Evolutionary conservation across 179 eudicot genomes (phyloP).

Genomic region (Silene coronaria): DNA sequence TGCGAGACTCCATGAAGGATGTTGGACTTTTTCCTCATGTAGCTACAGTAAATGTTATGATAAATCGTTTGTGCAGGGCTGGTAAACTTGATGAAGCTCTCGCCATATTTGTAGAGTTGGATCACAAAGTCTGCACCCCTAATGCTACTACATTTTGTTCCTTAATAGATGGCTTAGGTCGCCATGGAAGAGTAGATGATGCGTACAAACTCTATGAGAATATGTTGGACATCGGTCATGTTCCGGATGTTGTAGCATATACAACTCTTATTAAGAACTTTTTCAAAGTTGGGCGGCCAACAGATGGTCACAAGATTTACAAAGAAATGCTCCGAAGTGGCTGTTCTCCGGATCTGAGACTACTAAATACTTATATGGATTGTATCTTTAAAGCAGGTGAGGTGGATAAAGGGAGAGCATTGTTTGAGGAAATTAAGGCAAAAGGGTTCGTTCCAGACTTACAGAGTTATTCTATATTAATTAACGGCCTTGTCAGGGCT

Average conservation of each 20-base stretch:
- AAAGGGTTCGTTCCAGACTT: conserved; percentile 62
- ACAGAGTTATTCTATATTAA: conserved; percentile 79
- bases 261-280: conserved; percentile 79
- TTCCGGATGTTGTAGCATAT: conserved; percentile 62
- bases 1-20: conserved; percentile 65
- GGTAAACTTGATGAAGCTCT: conserved; percentile 69
- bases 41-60: conserved; percentile 74
- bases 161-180: conserved; percentile 82
- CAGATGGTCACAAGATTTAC: conserved; percentile 88
- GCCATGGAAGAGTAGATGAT: conserved; percentile 73
- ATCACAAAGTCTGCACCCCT: conserved; percentile 64
- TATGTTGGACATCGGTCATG: conserved; percentile 66
- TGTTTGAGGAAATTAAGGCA: conserved; percentile 76
- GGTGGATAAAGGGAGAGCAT: conserved; percentile 64
- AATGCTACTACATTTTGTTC: conserved; percentile 70
- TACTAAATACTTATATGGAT: conserved; percentile 88
- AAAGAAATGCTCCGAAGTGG: conserved; percentile 82
- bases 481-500: conserved; percentile 80
- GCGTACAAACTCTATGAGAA: conserved; percentile 73
- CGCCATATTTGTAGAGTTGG: conserved; percentile 65
- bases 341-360: conserved; percentile 63
- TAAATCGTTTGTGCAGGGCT: conserved; percentile 73
- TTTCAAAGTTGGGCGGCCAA: conserved; percentile 59
- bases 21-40: conserved; percentile 70
- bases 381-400: conserved; percentile 91